Base-by-base conservation (phyloP, 768 basidiomycete species). In the Termitomyces bulborhizus region DNA sequence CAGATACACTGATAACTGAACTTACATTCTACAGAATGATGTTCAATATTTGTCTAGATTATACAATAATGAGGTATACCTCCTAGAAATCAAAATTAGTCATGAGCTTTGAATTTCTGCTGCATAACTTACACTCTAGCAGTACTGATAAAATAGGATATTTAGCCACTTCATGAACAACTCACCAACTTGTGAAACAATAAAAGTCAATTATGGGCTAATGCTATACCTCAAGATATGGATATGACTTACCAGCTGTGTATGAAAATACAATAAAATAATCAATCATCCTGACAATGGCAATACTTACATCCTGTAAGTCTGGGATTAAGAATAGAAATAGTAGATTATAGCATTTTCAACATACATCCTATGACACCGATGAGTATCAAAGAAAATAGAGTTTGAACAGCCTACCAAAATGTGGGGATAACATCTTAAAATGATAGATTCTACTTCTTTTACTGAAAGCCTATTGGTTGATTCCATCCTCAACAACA, bases 401-500 rank as follows among this genome's bases (percentile, higher is more conserved):
- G 31, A 8, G 8, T 32, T 18, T 43, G n/a, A 15, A 5, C 32
- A 34, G 34, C 56, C 39, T 39, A 60, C 59, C 15, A 60, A 34
- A 39, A 60, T 51, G 32, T 60, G 59, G 6, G 59, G 59, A 43
- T 60, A 60, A 44, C 53, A 60, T 29, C 39, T 32, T 21, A 60
- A 34, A 18, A 57, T 45, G 5, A 51, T 51, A 11, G 53, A 39
- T 11, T 57, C 48, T 11, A 55, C 46, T 36, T 57, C 56, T 31
- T 60, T 60, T 32, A 32, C 13, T 27, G 55, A 45, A 7, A 60
- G 29, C 24, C 29, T 51, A 18, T 43, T 41, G 15, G 13, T 29
- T 11, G 46, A 46, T 36, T 50, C 51, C 47, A 56, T 60, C 21
- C 37, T 52, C n/a, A 31, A 4, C 7, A 60, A 50, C 21, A 60